Evolutionary conservation across 2,329 filamentous ascomycete genomes (phyloP).

Genomic region (Aspergillus fumigatus): DNA sequence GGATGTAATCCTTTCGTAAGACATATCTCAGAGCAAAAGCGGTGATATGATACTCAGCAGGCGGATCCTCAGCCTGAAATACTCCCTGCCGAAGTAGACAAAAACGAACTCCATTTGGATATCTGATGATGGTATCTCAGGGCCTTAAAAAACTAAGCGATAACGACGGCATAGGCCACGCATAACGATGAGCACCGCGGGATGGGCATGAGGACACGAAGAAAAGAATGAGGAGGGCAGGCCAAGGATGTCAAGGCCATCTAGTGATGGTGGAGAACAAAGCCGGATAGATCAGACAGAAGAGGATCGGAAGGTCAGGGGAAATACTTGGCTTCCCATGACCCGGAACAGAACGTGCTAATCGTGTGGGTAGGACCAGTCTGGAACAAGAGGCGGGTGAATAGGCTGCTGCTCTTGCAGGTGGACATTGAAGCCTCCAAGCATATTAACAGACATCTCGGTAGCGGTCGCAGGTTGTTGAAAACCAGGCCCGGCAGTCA

Average conservation of each 20-base stretch:
- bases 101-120: not conserved
- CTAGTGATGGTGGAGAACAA: not conserved
- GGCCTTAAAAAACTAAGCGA: not conserved
- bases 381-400: slow-evolving; percentile 10
- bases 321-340: not conserved
- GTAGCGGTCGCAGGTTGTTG: slow-evolving; percentile 10
- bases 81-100: not conserved
- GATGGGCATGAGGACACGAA: not conserved
- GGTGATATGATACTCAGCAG: not conserved
- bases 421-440: slow-evolving; percentile 22
- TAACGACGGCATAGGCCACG: not conserved
- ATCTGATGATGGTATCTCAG: not conserved
- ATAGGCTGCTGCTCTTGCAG: slow-evolving; percentile 18
- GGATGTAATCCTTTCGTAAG: not conserved
- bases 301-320: not conserved
- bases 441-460: slow-evolving; percentile 20
- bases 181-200: not conserved
- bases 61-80: not conserved
- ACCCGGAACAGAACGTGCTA: slow-evolving; percentile 1
- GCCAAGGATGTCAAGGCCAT: not conserved
- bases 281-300: not conserved
- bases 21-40: not conserved
- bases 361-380: slow-evolving; percentile 18
- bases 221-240: not conserved
- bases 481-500: slow-evolving; percentile 12